Evolutionary conservation across 2,329 filamentous ascomycete species (phyloP).

Genomic region (Talaromyces marneffei): DNA sequence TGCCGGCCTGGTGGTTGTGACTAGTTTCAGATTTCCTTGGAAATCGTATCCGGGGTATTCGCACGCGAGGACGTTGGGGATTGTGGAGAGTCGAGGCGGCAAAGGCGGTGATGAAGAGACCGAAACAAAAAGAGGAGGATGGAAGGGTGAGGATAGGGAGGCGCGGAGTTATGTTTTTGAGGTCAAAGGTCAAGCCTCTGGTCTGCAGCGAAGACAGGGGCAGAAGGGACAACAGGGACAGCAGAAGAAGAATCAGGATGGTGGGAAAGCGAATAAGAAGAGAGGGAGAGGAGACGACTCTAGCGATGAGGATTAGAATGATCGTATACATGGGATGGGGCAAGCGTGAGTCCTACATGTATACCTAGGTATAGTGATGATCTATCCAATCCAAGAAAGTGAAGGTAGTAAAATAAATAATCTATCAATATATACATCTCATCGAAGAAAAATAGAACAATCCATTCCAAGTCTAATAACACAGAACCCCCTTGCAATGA

Average conservation of each 20-base stretch:
- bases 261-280: not conserved
- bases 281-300: not conserved
- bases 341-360: no score
- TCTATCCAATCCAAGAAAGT: not conserved
- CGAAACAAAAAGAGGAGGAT: conserved; percentile 42
- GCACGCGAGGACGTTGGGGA: conserved; percentile 43
- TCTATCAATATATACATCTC: conserved; percentile 3
- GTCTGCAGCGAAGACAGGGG: not conserved
- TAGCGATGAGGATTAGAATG: conserved; percentile 1
- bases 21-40: conserved; percentile 46
- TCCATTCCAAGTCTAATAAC: not conserved
- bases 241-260: not conserved
- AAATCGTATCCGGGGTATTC: conserved; percentile 43
- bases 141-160: conserved; percentile 44
- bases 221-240: no score
- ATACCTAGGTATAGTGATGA: no score
- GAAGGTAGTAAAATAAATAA: not conserved
- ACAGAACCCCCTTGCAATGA: not conserved
- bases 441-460: not conserved
- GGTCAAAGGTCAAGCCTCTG: conserved; percentile 30
- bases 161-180: conserved; percentile 45
- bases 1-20: conserved; percentile 41
- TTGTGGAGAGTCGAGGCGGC: conserved; percentile 36
- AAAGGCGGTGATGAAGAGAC: not conserved
- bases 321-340: not conserved